phyloP scores from a whole-genome alignment of 2,329 filamentous ascomycete genomes.

The Colletotrichum lentis region DNA sequence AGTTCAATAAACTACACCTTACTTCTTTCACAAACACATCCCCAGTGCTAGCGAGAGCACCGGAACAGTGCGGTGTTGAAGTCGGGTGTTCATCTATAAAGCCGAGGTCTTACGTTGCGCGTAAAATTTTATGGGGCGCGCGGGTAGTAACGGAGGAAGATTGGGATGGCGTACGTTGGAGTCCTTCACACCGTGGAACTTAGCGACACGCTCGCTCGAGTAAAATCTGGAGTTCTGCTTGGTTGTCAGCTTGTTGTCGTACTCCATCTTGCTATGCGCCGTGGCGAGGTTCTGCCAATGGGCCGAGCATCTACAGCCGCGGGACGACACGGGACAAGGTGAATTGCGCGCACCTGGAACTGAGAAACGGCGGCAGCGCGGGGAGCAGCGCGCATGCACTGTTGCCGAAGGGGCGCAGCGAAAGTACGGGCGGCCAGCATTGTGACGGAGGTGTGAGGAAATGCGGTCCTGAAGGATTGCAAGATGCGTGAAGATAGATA shows the following conservation, averaged over 20 bases:
- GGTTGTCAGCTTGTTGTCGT: slow-evolving; percentile 23
- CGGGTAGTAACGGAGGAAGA: slow-evolving; percentile 19
- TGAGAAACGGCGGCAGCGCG: slow-evolving; percentile 60
- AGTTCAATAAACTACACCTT: slow-evolving; percentile 28
- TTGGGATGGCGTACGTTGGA: slow-evolving; percentile 71
- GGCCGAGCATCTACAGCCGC: slow-evolving; percentile 42
- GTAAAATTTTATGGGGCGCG: slow-evolving; percentile 31
- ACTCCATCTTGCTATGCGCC: slow-evolving; percentile 15
- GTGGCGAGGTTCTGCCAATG: slow-evolving; percentile 13
- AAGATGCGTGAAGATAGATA: slow-evolving; percentile 39
- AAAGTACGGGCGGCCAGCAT: slow-evolving; percentile 88
- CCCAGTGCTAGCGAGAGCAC: neutral
- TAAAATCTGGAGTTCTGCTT: slow-evolving; percentile 67
- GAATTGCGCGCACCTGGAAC: slow-evolving; percentile 64
- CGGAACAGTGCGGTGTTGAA: neutral
- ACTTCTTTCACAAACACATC: neutral
- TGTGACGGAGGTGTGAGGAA: slow-evolving; percentile 52
- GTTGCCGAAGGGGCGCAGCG: slow-evolving; percentile 76
- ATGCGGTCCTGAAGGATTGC: slow-evolving; percentile 40
- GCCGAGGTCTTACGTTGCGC: slow-evolving; percentile 26
- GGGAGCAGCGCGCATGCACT: slow-evolving; percentile 77
- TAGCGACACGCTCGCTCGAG: slow-evolving; percentile 80
- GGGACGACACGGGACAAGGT: slow-evolving; percentile 26
- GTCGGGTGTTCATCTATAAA: slow-evolving; percentile 2
- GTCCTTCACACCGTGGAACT: slow-evolving; percentile 92